These are phyloP conservation scores for Sindora glabra DNA, from an alignment of 306 rosid species.

Conservation along the genomic window DNA sequence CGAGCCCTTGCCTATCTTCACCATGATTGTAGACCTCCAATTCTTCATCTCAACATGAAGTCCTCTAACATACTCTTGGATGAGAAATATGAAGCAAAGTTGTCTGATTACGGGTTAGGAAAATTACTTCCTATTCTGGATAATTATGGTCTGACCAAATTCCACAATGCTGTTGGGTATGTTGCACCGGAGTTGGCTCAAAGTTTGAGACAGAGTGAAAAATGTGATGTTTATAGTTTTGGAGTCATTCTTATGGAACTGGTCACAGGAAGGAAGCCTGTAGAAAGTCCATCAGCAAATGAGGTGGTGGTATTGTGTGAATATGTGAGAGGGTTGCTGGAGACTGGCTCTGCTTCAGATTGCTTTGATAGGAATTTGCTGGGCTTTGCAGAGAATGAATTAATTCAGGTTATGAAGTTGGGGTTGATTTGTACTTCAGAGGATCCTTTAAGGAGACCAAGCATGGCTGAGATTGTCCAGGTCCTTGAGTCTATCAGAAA, in stretches of 20 bases:
- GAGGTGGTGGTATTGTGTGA: conserved; percentile 91
- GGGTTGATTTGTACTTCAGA: conserved; percentile 86
- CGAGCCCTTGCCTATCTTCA: conserved; percentile 88
- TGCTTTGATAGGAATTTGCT: conserved; percentile 75
- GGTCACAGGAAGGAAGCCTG: conserved; percentile 94
- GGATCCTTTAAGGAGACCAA: conserved; percentile 82
- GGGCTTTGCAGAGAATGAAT: conserved; percentile 75
- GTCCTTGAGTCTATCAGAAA: conserved; percentile 93
- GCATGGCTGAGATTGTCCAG: conserved; percentile 98
- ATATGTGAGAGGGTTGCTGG: conserved; percentile 71
- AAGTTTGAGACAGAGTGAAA: conserved; percentile 77
- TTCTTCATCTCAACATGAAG: conserved; percentile 95
- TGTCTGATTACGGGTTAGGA: conserved; percentile 86
- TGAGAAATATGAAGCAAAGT: conserved; percentile 68
- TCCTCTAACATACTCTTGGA: conserved; percentile 86
- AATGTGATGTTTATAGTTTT: conserved; percentile 90
- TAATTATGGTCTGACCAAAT: conserved; percentile 66
- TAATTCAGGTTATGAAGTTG: conserved; percentile 88
- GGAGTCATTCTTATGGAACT: conserved; percentile 93
- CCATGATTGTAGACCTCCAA: conserved; percentile 85
- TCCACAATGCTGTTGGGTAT: conserved; percentile 80
- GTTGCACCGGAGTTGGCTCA: conserved; percentile 98
- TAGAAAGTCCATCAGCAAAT: conserved; percentile 73
- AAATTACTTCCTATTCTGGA: conserved; percentile 89
- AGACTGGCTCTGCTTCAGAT: conserved; percentile 66